Conservation (phyloP, 192 early-diverging fungal species). For the Funneliformis geosporum region DNA sequence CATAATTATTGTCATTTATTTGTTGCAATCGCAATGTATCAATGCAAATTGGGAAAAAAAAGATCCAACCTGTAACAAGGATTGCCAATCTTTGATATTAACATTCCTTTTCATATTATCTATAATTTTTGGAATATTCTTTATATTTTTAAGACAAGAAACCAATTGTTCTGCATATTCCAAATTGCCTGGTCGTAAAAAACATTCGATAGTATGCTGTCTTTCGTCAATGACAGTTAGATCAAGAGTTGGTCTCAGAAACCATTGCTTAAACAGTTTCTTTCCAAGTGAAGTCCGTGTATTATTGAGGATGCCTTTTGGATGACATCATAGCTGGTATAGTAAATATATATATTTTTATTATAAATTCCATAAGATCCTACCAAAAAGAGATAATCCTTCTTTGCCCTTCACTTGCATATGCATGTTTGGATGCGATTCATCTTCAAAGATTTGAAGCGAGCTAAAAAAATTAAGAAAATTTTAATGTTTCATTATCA, state of each 20-base stretch:
- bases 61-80: constrained; percentile 54
- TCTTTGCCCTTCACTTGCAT: constrained; percentile 61
- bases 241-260: constrained; percentile 62
- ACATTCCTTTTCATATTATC: constrained; percentile 49
- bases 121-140: constrained; percentile 51
- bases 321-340: not conserved
- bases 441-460: constrained; percentile 73
- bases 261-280: constrained; percentile 65
- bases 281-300: constrained; percentile 62
- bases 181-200: constrained; percentile 48
- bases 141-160: constrained; percentile 47
- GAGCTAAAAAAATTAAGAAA: constrained; percentile 54
- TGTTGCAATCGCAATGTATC: no score
- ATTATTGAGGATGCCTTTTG: constrained; percentile 61
- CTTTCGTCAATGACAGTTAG: constrained; percentile 49
- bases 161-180: constrained; percentile 45
- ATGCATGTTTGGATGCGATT: constrained; percentile 84
- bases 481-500: not conserved
- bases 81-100: constrained; percentile 61
- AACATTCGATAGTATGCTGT: constrained; percentile 59
- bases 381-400: constrained; percentile 76
- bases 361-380: not conserved
- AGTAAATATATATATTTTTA: not conserved
- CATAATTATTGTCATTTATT: not conserved
- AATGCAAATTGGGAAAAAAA: not conserved